Conservation (phyloP, 768 basidiomycete species). For the Chalciporus sphaerocephalus region DNA sequence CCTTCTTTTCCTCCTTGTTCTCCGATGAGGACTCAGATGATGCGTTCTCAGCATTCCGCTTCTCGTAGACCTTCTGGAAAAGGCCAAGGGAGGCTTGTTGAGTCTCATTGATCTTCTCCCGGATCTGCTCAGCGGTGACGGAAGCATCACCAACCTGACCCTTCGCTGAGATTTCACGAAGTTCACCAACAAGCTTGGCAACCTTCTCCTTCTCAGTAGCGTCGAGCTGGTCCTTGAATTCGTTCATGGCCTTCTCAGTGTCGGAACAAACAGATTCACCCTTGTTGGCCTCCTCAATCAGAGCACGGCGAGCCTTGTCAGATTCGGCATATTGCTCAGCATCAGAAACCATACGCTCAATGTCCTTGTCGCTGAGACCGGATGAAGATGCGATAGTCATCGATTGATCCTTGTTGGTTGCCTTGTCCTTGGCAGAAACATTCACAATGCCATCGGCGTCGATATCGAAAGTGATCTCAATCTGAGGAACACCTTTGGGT, state of each 20-base stretch:
- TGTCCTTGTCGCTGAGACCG: slow-evolving; percentile 93
- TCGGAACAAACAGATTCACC: slow-evolving; percentile 92
- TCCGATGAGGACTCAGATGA: slow-evolving; percentile 41
- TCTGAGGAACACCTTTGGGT: slow-evolving; percentile 72
- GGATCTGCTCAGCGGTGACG: slow-evolving; percentile 81
- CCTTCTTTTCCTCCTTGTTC: slow-evolving; percentile 76
- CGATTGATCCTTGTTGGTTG: slow-evolving; percentile 84
- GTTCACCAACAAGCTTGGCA: slow-evolving; percentile 75
- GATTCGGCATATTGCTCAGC: slow-evolving; percentile 91
- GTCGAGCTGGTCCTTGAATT: slow-evolving; percentile 98
- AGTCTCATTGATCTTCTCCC: slow-evolving; percentile 89
- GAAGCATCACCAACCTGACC: slow-evolving; percentile 82
- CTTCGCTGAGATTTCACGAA: slow-evolving; percentile 85
- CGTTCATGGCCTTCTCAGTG: slow-evolving; percentile 96
- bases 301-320: slow-evolving; percentile 79
- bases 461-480: slow-evolving; percentile 92
- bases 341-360: slow-evolving; percentile 94
- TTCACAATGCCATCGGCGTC: slow-evolving; percentile 98
- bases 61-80: slow-evolving; percentile 98
- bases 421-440: slow-evolving; percentile 93
- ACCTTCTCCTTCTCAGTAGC: slow-evolving; percentile 93
- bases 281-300: slow-evolving; percentile 97
- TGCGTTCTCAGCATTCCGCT: slow-evolving; percentile 72
- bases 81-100: slow-evolving; percentile 93
- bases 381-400: slow-evolving; percentile 99